Base-by-base conservation (phyloP, 73 alveolate species). In the Blepharisma japonicum region DNA sequence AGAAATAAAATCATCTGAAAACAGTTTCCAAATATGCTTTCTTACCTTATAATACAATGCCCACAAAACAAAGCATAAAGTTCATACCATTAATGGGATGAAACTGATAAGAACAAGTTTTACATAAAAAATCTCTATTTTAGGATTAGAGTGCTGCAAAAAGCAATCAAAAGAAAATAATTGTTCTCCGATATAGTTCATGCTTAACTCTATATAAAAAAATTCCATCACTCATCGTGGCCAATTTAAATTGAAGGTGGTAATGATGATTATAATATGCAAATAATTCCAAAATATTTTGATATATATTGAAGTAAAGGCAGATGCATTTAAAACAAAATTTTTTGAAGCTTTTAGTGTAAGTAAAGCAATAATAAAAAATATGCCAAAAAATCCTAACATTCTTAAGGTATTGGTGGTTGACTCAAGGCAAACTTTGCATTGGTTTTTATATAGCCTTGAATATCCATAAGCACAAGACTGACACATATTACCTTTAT, bases 1-100 rank as follows among this genome's bases (percentile, higher is more conserved):
- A 23, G 80, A 14, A 9, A 70, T 61, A 25, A 61, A 25, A 20
- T 84, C 47, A 39, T 25, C 46, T 61, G 38, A 61, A 20, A 61
- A 61, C 74, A 8, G 2, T 61, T 2, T 14, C 50, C 47, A 32
- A 32, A 2, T 2, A 14, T 25, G n/a, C 18, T 14, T 8, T 25
- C 48, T 7, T 14, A 61, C 5, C 74, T 2, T 14, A 20, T 8
- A 39, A 18, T 32, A 32, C 47, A 61, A 20, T 20, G 50, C 38
- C 74, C 74, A 61, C 18, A 61, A 9, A 61, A 61, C 2, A 5
- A 39, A 14, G 2, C 14, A 14, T 9, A 61, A 9, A 20, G 46
- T 14, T 8, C 74, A n/a, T 8, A 5, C 47, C 47, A 5, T 5
- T 25, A 61, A 61, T 14, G 74, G 74, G 2, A 25, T 3, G 14